A percentile compares a stretch with the other conserved stretches of the same genome.
These are phyloP conservation scores for Hyaloperonospora arabidopsidis DNA, from an alignment of 352 stramenopile genomes.

Conservation along the genomic window DNA sequence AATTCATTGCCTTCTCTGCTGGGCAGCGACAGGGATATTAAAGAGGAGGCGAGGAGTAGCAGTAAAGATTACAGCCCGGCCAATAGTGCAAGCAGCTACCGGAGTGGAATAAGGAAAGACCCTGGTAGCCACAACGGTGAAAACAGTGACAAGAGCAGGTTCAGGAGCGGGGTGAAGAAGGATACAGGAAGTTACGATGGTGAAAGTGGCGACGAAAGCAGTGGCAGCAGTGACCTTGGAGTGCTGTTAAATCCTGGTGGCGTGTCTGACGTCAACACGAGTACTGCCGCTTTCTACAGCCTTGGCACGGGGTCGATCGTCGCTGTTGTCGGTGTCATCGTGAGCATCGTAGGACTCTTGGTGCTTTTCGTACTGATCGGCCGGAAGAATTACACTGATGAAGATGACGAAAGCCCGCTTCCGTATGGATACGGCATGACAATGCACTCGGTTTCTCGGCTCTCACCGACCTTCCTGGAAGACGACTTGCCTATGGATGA, in stretches of 20 bases:
- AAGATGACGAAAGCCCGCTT: constrained; percentile 43
- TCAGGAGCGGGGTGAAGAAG: neutral
- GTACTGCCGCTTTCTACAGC: constrained; percentile 41
- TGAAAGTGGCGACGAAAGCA: constrained; percentile 7
- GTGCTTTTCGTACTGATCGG: constrained; percentile 52
- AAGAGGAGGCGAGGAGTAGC: constrained; percentile 9
- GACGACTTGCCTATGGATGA: constrained; percentile 29
- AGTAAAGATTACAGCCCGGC: constrained; percentile 8
- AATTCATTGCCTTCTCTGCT: neutral
- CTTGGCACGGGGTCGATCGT: constrained; percentile 57
- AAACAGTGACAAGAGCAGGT: constrained; percentile 5
- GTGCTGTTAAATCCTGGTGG: constrained; percentile 23
- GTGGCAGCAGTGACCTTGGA: constrained; percentile 6
- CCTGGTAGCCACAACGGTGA: constrained; percentile 1
- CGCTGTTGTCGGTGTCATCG: constrained; percentile 62
- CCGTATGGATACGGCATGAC: constrained; percentile 40
- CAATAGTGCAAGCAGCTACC: neutral
- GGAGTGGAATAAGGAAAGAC: neutral
- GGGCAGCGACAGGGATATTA: neutral
- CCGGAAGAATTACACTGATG: constrained; percentile 49
- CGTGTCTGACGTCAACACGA: constrained; percentile 40
- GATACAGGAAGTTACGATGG: neutral
- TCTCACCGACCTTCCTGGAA: constrained; percentile 53
- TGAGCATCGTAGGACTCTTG: constrained; percentile 49
- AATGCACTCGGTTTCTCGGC: constrained; percentile 32